Conservation (phyloP, 108 stramenopile species). For the Cyclostephanos tholiformis region DNA sequence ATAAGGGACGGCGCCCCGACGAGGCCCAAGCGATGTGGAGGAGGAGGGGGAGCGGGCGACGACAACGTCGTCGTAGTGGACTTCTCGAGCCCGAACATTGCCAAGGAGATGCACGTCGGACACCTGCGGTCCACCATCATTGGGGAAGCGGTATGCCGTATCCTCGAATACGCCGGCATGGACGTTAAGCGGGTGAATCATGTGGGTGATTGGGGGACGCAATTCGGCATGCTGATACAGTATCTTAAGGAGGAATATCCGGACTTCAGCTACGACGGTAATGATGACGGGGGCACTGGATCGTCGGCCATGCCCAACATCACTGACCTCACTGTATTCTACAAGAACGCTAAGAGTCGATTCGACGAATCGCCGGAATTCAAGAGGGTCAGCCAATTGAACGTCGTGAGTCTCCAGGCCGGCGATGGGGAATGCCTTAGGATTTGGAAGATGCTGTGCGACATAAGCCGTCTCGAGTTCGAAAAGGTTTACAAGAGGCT, state of each 20-base stretch:
- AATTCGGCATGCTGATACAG: slow-evolving; percentile 99
- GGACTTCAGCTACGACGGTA: slow-evolving; percentile 46
- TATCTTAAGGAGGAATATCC: slow-evolving; percentile 97
- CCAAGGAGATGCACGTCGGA: slow-evolving; percentile 99
- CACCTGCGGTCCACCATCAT: slow-evolving; percentile 98
- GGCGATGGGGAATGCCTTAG: slow-evolving; percentile 88
- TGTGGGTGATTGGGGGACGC: slow-evolving; percentile 99
- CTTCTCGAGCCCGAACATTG: slow-evolving; percentile 99
- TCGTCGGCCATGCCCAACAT: slow-evolving; percentile 88
- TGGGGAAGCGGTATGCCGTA: slow-evolving; percentile 95
- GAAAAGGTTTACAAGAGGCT: slow-evolving; percentile 97
- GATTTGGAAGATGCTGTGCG: slow-evolving; percentile 96
- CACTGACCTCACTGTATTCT: slow-evolving; percentile 95
- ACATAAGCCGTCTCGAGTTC: slow-evolving; percentile 93
- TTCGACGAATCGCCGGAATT: slow-evolving; percentile 96
- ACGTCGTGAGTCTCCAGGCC: slow-evolving; percentile 96
- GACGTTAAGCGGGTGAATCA: slow-evolving; percentile 94
- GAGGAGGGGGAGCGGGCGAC: neutral
- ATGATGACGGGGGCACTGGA: slow-evolving; percentile 32
- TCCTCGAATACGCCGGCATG: slow-evolving; percentile 93
- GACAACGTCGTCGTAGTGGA: slow-evolving; percentile 87
- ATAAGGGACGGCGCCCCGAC: slow-evolving; percentile 36
- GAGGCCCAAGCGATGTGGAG: slow-evolving; percentile 38
- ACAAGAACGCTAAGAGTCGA: slow-evolving; percentile 94
- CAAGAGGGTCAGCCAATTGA: slow-evolving; percentile 90